Percentiles rank a stretch among this genome's conserved stretches.
phyloP scores from a whole-genome alignment of 1,139 yeast genomes.

The Candida buenavistaensis region DNA sequence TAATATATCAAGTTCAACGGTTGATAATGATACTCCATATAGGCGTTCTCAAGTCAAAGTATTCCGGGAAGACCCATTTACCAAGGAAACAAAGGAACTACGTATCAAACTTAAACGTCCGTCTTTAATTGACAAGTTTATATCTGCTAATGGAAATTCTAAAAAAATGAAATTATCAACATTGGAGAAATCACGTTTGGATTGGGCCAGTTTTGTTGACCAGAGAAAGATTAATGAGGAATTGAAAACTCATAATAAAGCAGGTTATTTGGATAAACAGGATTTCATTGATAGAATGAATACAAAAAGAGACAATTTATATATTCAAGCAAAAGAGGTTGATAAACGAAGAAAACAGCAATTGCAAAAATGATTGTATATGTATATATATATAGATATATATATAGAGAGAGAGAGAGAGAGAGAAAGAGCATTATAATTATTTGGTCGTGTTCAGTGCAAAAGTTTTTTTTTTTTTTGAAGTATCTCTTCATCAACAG shows the following conservation, averaged over 20 bases:
- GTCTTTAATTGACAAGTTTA: constrained; percentile 67
- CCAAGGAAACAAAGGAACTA: constrained; percentile 30
- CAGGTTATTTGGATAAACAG: constrained; percentile 87
- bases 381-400: no score
- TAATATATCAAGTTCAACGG: constrained; percentile 20
- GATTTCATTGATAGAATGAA: constrained; percentile 84
- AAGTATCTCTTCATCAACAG: no score
- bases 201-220: constrained; percentile 96
- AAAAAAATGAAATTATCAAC: constrained; percentile 73
- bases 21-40: constrained; percentile 11
- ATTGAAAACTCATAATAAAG: constrained; percentile 70
- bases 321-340: constrained; percentile 55
- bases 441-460: neutral
- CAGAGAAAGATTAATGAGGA: constrained; percentile 82
- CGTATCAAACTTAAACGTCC: constrained; percentile 61
- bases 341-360: constrained; percentile 22
- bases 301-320: constrained; percentile 59
- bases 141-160: constrained; percentile 32
- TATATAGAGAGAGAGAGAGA: no score
- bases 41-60: constrained; percentile 35
- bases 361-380: neutral
- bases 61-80: constrained; percentile 36
- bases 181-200: constrained; percentile 85
- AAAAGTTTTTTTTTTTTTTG: no score
- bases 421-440: no score